Conservation (phyloP, 345 rosid species). For the Brassica nigra region DNA sequence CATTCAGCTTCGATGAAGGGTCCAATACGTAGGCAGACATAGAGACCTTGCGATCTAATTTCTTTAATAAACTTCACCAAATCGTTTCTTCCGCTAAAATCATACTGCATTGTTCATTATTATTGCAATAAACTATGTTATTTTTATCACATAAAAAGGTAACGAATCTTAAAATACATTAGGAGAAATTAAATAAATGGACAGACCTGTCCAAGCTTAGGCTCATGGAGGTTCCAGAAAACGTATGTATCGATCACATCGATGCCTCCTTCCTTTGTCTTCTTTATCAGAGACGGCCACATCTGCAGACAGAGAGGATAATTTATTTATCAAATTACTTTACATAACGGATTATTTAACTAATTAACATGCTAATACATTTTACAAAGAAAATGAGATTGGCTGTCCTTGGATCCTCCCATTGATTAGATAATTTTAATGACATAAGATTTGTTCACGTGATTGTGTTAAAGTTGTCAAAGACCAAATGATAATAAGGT, state of each 20-base stretch:
- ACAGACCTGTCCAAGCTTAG: constrained; percentile 73
- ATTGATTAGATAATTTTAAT: constrained; percentile 20
- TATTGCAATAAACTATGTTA: not conserved
- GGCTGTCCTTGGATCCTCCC: constrained; percentile 34
- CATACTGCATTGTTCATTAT: constrained; percentile 53
- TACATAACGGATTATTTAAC: not conserved
- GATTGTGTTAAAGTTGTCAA: constrained; percentile 26
- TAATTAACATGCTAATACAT: constrained; percentile 1
- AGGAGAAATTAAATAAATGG: not conserved
- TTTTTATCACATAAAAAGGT: not conserved
- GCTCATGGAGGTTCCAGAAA: constrained; percentile 95
- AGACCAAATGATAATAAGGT: constrained; percentile 30
- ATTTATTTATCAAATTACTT: not conserved
- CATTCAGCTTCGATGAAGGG: constrained; percentile 87
- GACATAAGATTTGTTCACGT: constrained; percentile 34
- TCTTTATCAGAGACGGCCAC: constrained; percentile 85
- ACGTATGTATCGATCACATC: constrained; percentile 92
- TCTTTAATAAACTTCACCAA: constrained; percentile 75
- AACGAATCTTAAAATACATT: not conserved
- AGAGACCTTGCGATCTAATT: constrained; percentile 76
- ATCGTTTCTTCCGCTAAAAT: constrained; percentile 79
- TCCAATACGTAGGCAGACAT: constrained; percentile 80
- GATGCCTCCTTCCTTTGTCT: constrained; percentile 86
- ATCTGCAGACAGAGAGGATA: constrained; percentile 48
- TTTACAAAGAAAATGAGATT: not conserved